Evolutionary conservation across 2,329 filamentous ascomycete genomes (phyloP).

Genomic region (Penicillium sp.): DNA sequence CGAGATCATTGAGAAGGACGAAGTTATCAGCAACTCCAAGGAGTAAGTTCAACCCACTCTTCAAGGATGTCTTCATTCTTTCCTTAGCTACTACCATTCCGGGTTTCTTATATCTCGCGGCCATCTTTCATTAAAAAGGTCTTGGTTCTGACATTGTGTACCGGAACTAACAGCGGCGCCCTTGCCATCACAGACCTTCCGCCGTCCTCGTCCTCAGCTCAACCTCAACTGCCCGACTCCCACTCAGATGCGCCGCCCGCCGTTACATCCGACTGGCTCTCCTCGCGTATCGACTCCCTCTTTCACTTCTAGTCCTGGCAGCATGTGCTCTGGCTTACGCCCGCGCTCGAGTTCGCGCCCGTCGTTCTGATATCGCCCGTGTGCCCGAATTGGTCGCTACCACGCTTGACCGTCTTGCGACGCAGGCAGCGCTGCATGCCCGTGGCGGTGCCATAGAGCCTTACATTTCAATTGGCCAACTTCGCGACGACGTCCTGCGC

Average conservation of each 20-base stretch:
- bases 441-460: slow-evolving; percentile 71
- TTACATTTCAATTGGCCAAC: slow-evolving; percentile 84
- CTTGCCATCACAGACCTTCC: slow-evolving; percentile 74
- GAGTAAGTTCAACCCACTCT: slow-evolving; percentile 58
- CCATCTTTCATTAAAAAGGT: slow-evolving; percentile 35
- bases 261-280: slow-evolving; percentile 55
- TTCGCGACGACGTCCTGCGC: slow-evolving; percentile 88
- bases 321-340: slow-evolving; percentile 65
- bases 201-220: slow-evolving; percentile 73
- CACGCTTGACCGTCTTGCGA: slow-evolving; percentile 82
- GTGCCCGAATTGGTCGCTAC: slow-evolving; percentile 83
- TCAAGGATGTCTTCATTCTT: slow-evolving; percentile 20
- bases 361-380: slow-evolving; percentile 69
- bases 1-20: slow-evolving; percentile 62
- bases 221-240: slow-evolving; percentile 88
- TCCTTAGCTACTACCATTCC: slow-evolving; percentile 29
- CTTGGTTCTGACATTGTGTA: slow-evolving; percentile 58
- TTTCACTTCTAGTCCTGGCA: slow-evolving; percentile 54
- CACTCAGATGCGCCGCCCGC: slow-evolving; percentile 66
- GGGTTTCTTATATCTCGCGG: slow-evolving; percentile 23
- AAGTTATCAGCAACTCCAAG: slow-evolving; percentile 62
- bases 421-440: slow-evolving; percentile 80
- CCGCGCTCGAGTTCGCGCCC: slow-evolving; percentile 67
- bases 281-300: slow-evolving; percentile 58
- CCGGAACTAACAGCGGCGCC: slow-evolving; percentile 82